Evolutionary conservation across 345 rosid species (phyloP).

Genomic region (Eucalyptus fibrosa): DNA sequence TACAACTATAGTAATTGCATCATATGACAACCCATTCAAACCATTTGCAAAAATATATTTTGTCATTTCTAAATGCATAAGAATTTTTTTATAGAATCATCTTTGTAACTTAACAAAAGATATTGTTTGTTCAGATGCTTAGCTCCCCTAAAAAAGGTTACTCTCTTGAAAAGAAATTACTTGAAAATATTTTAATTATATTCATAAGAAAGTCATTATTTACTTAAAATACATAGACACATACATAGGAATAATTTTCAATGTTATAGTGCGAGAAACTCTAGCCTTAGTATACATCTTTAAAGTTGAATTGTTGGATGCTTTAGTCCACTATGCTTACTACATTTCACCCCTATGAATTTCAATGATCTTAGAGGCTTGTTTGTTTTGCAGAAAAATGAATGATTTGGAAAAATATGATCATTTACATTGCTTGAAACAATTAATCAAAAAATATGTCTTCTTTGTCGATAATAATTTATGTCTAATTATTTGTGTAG

Average conservation of each 20-base stretch:
- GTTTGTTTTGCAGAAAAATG: background rate
- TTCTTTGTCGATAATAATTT: background rate
- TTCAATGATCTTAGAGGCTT: background rate
- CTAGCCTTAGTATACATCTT: background rate
- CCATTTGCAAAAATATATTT: background rate
- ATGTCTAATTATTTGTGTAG: background rate
- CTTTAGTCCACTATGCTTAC: background rate
- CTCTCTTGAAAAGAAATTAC: background rate
- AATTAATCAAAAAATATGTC: too few relatives aligned
- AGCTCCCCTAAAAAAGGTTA: background rate
- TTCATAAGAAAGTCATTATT: background rate
- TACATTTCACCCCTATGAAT: background rate
- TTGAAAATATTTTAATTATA: background rate
- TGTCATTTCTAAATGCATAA: background rate
- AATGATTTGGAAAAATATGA: too few relatives aligned
- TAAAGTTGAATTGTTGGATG: background rate
- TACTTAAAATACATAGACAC: background rate
- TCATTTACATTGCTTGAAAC: background rate
- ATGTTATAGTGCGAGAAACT: background rate
- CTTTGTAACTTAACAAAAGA: background rate
- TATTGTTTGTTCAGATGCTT: background rate
- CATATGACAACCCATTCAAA: background rate
- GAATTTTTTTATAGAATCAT: background rate
- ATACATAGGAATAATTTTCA: background rate
- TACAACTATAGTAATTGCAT: background rate